A percentile compares a stretch with the other conserved stretches of the same genome.
Conservation (phyloP, 768 basidiomycete species). For the Crucibulum laeve region DNA sequence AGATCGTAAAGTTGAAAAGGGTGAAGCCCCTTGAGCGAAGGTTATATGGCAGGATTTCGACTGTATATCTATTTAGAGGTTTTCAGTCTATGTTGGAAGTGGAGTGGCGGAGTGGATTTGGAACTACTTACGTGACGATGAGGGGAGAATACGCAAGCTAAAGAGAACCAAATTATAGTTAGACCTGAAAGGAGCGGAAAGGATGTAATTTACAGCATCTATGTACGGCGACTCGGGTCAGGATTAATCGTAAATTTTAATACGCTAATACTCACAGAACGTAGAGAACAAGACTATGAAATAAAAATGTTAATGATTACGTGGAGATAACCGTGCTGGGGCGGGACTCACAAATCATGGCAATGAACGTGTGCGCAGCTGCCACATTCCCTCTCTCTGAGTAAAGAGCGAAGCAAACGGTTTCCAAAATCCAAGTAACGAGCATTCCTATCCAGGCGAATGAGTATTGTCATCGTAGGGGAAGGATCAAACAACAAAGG, state of each 20-base stretch:
- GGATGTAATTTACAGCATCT: neutral
- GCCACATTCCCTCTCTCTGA: slow-evolving; percentile 31
- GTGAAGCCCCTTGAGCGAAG: slow-evolving; percentile 14
- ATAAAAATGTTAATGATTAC: neutral
- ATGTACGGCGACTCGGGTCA: neutral
- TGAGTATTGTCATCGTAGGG: slow-evolving; percentile 1
- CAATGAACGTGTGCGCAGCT: slow-evolving; percentile 55
- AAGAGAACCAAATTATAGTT: neutral
- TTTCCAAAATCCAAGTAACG: slow-evolving; percentile 54
- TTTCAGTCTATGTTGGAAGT: neutral
- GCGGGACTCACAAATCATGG: slow-evolving; percentile 25
- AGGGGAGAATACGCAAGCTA: neutral
- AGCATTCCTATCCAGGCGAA: slow-evolving; percentile 38
- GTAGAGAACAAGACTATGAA: neutral
- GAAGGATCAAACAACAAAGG: slow-evolving; percentile 1
- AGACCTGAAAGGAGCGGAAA: neutral
- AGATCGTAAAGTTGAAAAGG: slow-evolving; percentile 14
- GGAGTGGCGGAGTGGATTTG: neutral
- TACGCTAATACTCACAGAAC: slow-evolving; percentile 1
- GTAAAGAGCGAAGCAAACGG: slow-evolving; percentile 37
- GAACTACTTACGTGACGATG: neutral
- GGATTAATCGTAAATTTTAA: neutral
- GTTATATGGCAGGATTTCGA: slow-evolving; percentile 13
- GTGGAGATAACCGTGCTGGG: neutral
- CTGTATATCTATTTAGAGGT: slow-evolving; percentile 9